These are phyloP conservation scores for Podospora anserina DNA, from an alignment of 495 filamentous ascomycete species.

Conservation along the genomic window DNA sequence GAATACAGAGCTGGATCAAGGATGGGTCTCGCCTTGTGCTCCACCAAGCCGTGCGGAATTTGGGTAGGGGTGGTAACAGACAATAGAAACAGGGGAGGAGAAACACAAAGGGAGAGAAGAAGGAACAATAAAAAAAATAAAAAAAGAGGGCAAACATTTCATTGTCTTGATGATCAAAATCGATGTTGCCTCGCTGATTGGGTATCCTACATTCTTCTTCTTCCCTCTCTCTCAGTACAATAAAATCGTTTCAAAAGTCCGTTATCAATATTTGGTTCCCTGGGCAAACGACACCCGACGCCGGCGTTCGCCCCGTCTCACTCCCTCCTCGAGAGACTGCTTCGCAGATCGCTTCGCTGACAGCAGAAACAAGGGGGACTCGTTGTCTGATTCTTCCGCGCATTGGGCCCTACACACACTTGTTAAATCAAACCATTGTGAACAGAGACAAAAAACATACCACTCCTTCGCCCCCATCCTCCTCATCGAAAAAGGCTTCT, in stretches of 20 bases:
- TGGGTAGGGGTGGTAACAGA: neutral
- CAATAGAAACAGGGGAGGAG: neutral
- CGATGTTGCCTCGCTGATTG: neutral
- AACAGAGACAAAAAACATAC: neutral
- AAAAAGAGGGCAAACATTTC: neutral
- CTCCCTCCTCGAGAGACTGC: constrained; percentile 10
- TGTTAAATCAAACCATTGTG: neutral
- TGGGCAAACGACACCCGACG: neutral
- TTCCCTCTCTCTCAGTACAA: neutral
- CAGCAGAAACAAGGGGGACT: neutral
- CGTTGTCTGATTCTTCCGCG: neutral
- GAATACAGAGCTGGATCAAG: constrained; percentile 62
- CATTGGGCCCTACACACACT: neutral
- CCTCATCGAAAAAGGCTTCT: constrained; percentile 13
- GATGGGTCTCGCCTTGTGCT: constrained; percentile 63
- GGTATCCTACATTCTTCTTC: constrained; percentile 18
- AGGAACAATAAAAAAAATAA: constrained; percentile 11
- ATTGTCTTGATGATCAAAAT: neutral
- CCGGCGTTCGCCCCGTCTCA: constrained; percentile 1
- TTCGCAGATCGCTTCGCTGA: constrained; percentile 3
- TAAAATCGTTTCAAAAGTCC: neutral
- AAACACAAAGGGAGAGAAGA: constrained; percentile 6
- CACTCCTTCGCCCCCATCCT: neutral
- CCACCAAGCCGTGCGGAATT: constrained; percentile 56
- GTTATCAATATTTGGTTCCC: neutral